Percentiles rank a stretch among this genome's conserved stretches.
These are phyloP conservation scores for Calendula officinalis DNA, from an alignment of 129 eudicot species.

Conservation along the genomic window DNA sequence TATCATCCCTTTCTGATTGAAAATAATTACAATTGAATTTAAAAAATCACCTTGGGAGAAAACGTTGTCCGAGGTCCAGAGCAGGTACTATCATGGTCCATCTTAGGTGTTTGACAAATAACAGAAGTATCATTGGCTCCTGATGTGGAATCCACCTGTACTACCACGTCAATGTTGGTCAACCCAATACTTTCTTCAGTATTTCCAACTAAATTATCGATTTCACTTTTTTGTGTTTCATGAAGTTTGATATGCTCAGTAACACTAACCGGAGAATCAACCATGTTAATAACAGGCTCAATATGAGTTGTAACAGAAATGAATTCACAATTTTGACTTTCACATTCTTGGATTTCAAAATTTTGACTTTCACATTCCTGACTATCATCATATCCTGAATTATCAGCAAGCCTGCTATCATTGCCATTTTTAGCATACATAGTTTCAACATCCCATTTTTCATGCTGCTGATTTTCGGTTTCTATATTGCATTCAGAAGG, in stretches of 20 bases:
- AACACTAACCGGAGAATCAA: conserved; percentile 12
- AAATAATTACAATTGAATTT: neutral
- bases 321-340: conserved; percentile 27
- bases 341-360: conserved; percentile 19
- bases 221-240: conserved; percentile 31
- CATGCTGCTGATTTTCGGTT: conserved; percentile 27
- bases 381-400: conserved; percentile 28
- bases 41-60: conserved; percentile 43
- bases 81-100: conserved; percentile 33
- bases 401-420: conserved; percentile 15
- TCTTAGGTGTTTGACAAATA: conserved; percentile 30
- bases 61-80: conserved; percentile 19
- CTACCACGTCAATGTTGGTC: conserved; percentile 24
- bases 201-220: conserved; percentile 19
- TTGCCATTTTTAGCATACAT: conserved; percentile 6
- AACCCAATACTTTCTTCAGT: conserved; percentile 29
- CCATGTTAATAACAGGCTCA: conserved; percentile 15
- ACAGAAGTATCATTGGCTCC: conserved; percentile 21
- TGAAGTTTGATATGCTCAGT: conserved; percentile 29
- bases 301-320: conserved; percentile 30
- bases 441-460: conserved; percentile 20
- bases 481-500: conserved; percentile 23
- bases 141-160: conserved; percentile 26
- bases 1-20: neutral
- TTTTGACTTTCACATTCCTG: neutral